phyloP scores from a whole-genome alignment of 805 yeast species.

The Dipodascopsis tothii region DNA sequence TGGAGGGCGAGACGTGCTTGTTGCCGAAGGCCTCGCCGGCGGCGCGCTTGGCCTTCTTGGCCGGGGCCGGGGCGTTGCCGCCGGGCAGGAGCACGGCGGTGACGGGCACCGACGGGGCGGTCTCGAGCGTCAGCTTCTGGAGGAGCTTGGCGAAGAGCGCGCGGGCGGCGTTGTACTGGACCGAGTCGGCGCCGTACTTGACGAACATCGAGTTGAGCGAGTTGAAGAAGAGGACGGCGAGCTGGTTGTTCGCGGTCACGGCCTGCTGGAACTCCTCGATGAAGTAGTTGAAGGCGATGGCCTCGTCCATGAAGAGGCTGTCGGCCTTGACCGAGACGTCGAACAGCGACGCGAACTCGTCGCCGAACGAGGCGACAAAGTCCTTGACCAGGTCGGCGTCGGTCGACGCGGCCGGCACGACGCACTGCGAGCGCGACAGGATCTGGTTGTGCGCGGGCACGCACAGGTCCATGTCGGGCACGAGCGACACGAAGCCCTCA shows the following conservation, averaged over 20 bases:
- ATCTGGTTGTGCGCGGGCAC: conserved; percentile 17
- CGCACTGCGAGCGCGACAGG: conserved; percentile 21
- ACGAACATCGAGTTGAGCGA: conserved; percentile 12
- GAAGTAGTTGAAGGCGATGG: conserved; percentile 20
- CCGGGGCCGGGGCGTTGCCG: conserved; percentile 6
- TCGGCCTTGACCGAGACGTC: conserved; percentile 18
- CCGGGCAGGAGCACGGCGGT: conserved; percentile 22
- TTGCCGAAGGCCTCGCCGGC: conserved; percentile 18
- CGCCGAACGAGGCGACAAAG: conserved; percentile 16
- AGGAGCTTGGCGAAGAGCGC: conserved; percentile 20
- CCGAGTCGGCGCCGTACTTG: conserved; percentile 20
- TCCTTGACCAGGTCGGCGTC: conserved; percentile 10
- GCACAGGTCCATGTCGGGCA: conserved; percentile 23
- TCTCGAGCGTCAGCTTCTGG: conserved; percentile 21
- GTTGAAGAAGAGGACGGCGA: conserved; percentile 21
- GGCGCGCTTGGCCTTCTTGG: conserved; percentile 23
- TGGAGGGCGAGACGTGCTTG: conserved; percentile 21
- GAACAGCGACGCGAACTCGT: conserved; percentile 12
- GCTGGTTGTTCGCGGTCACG: conserved; percentile 19
- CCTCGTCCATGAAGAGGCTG: conserved; percentile 22
- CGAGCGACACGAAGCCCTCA: conserved; percentile 20
- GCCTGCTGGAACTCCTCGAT: conserved; percentile 17
- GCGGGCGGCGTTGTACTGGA: conserved; percentile 17
- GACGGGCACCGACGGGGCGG: conserved; percentile 19
- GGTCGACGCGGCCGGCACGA: conserved; percentile 1